Evolutionary conservation across 768 basidiomycete genomes (phyloP), one percentile per base, ranked within the genome.

Genomic region (Russula earlei): DNA sequence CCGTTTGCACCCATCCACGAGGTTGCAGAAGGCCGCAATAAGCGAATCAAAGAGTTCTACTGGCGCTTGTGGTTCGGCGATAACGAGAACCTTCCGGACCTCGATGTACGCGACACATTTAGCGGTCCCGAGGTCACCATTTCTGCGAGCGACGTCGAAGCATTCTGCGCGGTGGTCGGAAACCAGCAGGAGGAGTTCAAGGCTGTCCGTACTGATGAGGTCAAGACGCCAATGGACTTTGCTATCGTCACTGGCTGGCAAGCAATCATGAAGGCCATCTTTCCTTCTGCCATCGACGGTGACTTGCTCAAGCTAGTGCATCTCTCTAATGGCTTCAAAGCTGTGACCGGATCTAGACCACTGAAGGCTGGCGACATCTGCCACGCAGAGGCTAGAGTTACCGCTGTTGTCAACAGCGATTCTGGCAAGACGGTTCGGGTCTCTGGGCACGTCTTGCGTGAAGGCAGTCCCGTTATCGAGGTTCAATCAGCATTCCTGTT

Each of bases 211-310:
- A 84, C 76, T 46, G 75, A 76, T 22, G 75, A 76, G 33, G 81
- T 91, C 42, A 81, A 87, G 65, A 92, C 95, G 2, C 96, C 96
- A 0, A 95, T 99, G 91, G 95, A 98, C 72, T 98, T 96, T 64
- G 91, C 94, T 24, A 99, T 99, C 66, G 95, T 98, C 49, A 85
- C 93, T 38, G 94, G 95, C 44, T 99, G 96, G 96, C 84, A 95
- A 92, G 89, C 94, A n/a, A 98, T 99, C 71, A 99, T 98, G 87
- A 91, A 89, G 69, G 84, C 93, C 1, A 95, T 98, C 71, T 99
- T 99, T 83, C 96, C 96, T 6, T 68, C 77, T 12, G 71, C 81
- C 11, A 91, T 99, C 67, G 90, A 98, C 61, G 96, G 95, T 1
- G 95, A 99, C 69, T 73, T 98, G 15, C 76, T 98, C 64, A 94